A percentile compares a stretch with the other conserved stretches of the same genome.
These are phyloP conservation scores for Aspergillus pseudotamarii DNA, from an alignment of 2,329 filamentous ascomycete genomes.

Conservation along the genomic window DNA sequence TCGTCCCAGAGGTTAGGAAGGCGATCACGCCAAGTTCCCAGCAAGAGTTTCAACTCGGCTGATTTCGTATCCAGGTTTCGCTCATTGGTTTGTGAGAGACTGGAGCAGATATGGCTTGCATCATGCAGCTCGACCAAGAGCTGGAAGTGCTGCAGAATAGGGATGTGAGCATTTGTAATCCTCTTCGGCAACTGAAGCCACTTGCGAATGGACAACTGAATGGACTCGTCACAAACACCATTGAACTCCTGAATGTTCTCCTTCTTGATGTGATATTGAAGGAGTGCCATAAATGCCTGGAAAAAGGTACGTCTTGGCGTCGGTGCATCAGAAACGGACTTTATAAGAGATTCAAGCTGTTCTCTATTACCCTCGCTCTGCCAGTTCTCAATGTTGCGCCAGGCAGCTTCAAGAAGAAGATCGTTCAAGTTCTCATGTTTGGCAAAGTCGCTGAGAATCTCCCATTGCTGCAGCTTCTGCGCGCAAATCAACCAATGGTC, in stretches of 20 bases:
- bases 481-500: slow-evolving; percentile 98
- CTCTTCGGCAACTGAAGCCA: slow-evolving; percentile 97
- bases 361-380: slow-evolving; percentile 82
- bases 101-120: slow-evolving; percentile 93
- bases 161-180: slow-evolving; percentile 93
- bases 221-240: slow-evolving; percentile 91
- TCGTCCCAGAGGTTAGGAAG: slow-evolving; percentile 99
- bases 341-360: slow-evolving; percentile 88
- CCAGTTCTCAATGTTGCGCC: slow-evolving; percentile 96
- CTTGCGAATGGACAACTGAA: slow-evolving; percentile 94
- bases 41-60: slow-evolving; percentile 87
- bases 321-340: slow-evolving; percentile 95
- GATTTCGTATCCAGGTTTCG: slow-evolving; percentile 91
- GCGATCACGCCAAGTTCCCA: slow-evolving; percentile 93
- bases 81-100: slow-evolving; percentile 80
- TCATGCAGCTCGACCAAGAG: slow-evolving; percentile 96
- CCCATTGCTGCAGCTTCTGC: slow-evolving; percentile 98
- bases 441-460: slow-evolving; percentile 94
- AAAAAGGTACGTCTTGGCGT: slow-evolving; percentile 94
- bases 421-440: slow-evolving; percentile 99
- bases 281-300: slow-evolving; percentile 94
- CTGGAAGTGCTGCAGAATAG: slow-evolving; percentile 95
- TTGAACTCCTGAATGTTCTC: slow-evolving; percentile 81
- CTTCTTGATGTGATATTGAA: slow-evolving; percentile 90
- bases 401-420: slow-evolving; percentile 89